Base-by-base conservation (phyloP, 2,329 filamentous ascomycete species). In the Coniochaeta sp. region DNA sequence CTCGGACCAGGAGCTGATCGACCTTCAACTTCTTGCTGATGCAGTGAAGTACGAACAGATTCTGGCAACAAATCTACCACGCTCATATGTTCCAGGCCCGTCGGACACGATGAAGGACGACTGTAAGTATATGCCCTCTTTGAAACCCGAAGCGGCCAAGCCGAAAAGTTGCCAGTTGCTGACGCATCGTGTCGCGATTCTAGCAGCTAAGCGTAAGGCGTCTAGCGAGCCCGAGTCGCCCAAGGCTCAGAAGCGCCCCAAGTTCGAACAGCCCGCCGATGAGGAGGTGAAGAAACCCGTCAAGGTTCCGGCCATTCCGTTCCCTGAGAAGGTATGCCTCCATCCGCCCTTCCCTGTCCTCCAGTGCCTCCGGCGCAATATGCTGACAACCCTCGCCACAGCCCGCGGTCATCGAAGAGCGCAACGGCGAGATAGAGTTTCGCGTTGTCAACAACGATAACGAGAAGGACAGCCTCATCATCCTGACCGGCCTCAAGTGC, bases 371-470 rank as follows among this genome's bases (percentile, higher is more conserved):
- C n/a, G n/a, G n/a, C n/a, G n/a, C n/a, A n/a, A n/a, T n/a, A 27
- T 26, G 20, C 51, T 51, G 52, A 58, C 54, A n/a, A n/a, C 52
- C 52, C 57, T 63, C 69, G 57, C 67, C 55, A 53, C 28, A 89
- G 84, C 88, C 90, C 6, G 92, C 91, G 8, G 92, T 96, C 4
- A 79, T 95, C 57, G 94, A 99, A 72, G 94, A 99, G 70, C 87
- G 91, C 61, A 88, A 86, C 64, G 91, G 91, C 63, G 89, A 95
- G 58, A 97, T 99, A 60, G 91, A 97, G 67, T 97, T 97, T 68
- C 86, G 91, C 47, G 94, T 97, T 6, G 94, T 99, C 62, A 97
- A 97, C 76, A 99, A 99, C 65, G 94, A 99, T 65, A 87, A 88
- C 61, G 79, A 85, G 32, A 82, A 87, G 57, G 90, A 96, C 63